Conservation (phyloP, 2,329 filamentous ascomycete species). For the Colletotrichum sojae region DNA sequence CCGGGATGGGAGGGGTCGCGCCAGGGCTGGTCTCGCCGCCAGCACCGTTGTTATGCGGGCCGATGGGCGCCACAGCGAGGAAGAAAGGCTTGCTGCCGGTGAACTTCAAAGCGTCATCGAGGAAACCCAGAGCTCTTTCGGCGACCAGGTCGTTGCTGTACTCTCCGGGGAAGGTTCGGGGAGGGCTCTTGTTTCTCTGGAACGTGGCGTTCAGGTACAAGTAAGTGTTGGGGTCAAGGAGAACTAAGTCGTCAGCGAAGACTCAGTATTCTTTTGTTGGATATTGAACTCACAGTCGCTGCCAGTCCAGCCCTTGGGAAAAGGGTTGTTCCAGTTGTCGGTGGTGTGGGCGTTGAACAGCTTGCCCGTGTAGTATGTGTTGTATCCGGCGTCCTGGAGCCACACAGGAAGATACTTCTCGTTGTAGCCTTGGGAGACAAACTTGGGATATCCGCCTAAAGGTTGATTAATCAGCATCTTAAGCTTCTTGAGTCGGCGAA, state of each 20-base stretch:
- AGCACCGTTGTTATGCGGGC: conserved; percentile 71
- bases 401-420: conserved; percentile 78
- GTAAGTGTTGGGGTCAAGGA: conserved; percentile 55
- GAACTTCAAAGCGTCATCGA: conserved; percentile 70
- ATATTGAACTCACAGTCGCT: conserved; percentile 51
- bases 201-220: conserved; percentile 66
- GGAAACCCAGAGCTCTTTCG: conserved; percentile 69
- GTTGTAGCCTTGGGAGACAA: conserved; percentile 75
- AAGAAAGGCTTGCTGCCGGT: conserved; percentile 74
- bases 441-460: conserved; percentile 71
- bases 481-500: neutral
- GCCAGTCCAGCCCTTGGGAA: conserved; percentile 69
- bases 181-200: conserved; percentile 56
- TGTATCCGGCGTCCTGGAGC: conserved; percentile 78
- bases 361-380: conserved; percentile 82
- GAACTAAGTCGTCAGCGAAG: conserved; percentile 47
- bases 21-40: conserved; percentile 33
- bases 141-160: conserved; percentile 70
- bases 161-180: conserved; percentile 48
- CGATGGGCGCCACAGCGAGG: conserved; percentile 75
- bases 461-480: too few species aligned
- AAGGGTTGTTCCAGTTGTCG: conserved; percentile 72
- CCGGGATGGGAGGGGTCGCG: conserved; percentile 64
- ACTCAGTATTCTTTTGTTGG: conserved; percentile 21
- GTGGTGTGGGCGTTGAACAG: conserved; percentile 76